A percentile compares a stretch with the other conserved stretches of the same genome.
These are phyloP conservation scores for Akebia trifoliata DNA, from an alignment of 164 flowering plant species.

Conservation along the genomic window DNA sequence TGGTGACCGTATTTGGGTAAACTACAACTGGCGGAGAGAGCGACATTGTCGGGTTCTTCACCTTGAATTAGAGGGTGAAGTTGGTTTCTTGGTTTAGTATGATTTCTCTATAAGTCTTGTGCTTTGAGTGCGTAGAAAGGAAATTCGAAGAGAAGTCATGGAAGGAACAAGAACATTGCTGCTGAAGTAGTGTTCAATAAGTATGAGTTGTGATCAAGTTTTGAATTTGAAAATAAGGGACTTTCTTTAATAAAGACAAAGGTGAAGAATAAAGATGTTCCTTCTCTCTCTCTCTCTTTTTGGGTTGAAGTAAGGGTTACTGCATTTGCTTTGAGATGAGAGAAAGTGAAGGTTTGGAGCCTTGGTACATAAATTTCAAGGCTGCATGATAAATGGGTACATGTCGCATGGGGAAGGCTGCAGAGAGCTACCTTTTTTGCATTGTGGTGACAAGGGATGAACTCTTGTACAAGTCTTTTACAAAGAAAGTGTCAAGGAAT, in stretches of 20 bases:
- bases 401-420: not conserved
- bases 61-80: not conserved
- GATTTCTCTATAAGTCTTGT: conserved; percentile 3
- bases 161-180: not conserved
- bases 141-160: not conserved
- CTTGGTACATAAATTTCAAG: not conserved
- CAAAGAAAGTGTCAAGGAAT: no score
- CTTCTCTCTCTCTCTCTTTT: not conserved
- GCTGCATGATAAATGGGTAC: not conserved
- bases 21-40: conserved; percentile 19
- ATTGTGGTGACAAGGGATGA: not conserved
- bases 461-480: not conserved
- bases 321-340: conserved; percentile 10
- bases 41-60: conserved; percentile 13
- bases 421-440: no score
- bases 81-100: conserved; percentile 31
- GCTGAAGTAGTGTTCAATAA: conserved; percentile 6
- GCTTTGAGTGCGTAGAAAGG: conserved; percentile 27
- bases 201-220: not conserved
- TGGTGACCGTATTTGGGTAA: conserved; percentile 21
- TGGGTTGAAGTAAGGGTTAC: not conserved
- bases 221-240: conserved; percentile 7
- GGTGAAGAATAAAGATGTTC: conserved; percentile 19
- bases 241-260: conserved; percentile 20
- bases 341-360: conserved; percentile 16